Base-by-base conservation (phyloP, 495 filamentous ascomycete genomes). In the Penicillium psychrofluorescens region DNA sequence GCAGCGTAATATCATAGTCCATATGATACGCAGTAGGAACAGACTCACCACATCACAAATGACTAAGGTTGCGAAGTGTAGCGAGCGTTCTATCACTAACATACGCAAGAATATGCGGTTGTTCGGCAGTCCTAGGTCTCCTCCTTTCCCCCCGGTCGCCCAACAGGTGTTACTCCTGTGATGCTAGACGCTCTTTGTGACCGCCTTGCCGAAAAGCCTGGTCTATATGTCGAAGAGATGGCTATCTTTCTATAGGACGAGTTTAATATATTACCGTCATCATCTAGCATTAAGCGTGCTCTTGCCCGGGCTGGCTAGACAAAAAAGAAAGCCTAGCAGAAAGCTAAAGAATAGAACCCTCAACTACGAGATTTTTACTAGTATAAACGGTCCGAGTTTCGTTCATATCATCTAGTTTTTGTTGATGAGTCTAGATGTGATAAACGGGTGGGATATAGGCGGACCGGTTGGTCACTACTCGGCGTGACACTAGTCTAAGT, bases 291-390 rank as follows among this genome's bases (percentile, higher is more conserved):
- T 4, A 16, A 16, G 15, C 15, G 15, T 16, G 15, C 15, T 16
- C 15, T 16, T 16, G 29, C 34, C 43, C 31, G 5, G 27, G 13
- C 36, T 0, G 49, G 45, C 10, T 58, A 38, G 48, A 36, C 48
- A 1, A 54, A 54, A 35, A 58, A 58, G 35, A 43, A 12, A 13
- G 29, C 41, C 1, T 33, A 28, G 15, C 42, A 43, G 14, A 40
- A 29, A 35, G 55, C 48, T 11, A 44, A 36, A 12, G 48, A 51
- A 31, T 37, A 51, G 29, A 64, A 62, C 40, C 35, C 53, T 1
- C 51, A 67, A 36, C 50, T 71, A 12, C 49, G 58, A 37, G 63
- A 66, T 41, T 47, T 45, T 1, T 70, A 72, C 40, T 29, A 55
- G 3, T 38, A 67, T 53, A 55, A 54, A 7, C 11, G 67, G 22